Base-by-base conservation (phyloP, 2,329 filamentous ascomycete species). In the Trichoderma lentiforme region DNA sequence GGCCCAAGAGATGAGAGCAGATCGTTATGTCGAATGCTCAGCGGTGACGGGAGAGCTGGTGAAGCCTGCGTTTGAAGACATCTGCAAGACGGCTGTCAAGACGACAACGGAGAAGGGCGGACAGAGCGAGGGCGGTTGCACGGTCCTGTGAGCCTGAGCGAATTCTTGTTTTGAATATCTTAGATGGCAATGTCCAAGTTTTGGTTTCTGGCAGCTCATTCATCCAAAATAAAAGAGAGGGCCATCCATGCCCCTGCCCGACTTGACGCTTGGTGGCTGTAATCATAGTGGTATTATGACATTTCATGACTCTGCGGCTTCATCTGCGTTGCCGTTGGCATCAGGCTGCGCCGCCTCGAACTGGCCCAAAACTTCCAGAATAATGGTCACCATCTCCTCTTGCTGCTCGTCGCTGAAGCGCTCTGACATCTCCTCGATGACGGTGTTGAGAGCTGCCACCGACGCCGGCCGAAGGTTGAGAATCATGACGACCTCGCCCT, bases 401-500 rank as follows among this genome's bases (percentile, higher is more conserved):
- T 91, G 89, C 79, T 90, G 83, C 60, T 89, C 86, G 24, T 87
- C 86, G 60, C 79, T 83, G 77, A 91, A 90, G 8, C 91, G 86
- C 43, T 85, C 83, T 71, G 87, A 84, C 83, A 91, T 87, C 74
- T 92, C 89, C 79, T 93, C 90, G 39, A 93, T 83, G 64, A 91
- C 84, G 18, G 87, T 87, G 76, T 90, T 90, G 74, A 93, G 83
- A 60, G 86, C 85, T 4, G 86, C 86, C 34, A 85, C 82, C 32
- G 84, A 87, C 26, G 84, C 83, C 0, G 91, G 91, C 12, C 90
- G 86, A 57, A 91, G 81, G 78, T 93, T 92, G 75, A 92, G 79
- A 62, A 92, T 87, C 88, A 91, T 91, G 77, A 92, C 82, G 70
- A 91, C 81, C 80, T 92, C 91, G 69, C 89, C 89, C 82, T 92